A percentile compares a stretch with the other conserved stretches of the same genome.
phyloP scores from a whole-genome alignment of 495 filamentous ascomycete species.

The Letharia columbiana region DNA sequence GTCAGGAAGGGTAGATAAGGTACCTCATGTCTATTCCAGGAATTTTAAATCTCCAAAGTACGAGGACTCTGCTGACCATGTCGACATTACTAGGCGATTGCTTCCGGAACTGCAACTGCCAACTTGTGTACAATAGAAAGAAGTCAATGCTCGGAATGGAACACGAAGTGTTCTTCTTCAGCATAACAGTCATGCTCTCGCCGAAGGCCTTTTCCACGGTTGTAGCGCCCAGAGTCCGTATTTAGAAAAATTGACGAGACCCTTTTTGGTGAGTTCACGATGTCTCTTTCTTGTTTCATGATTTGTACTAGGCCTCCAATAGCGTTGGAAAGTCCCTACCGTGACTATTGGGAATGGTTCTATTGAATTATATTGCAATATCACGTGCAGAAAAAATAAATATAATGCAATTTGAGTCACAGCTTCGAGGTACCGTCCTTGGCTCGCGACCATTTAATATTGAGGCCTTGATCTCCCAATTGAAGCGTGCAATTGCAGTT shows the following conservation, averaged over 20 bases:
- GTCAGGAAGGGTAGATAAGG: constrained; percentile 73
- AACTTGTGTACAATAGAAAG: not conserved
- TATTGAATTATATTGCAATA: not conserved
- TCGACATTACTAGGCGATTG: not conserved
- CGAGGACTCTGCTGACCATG: not conserved
- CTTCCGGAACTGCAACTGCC: not conserved
- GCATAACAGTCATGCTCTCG: not conserved
- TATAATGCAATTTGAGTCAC: not conserved
- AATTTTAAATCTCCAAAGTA: not conserved
- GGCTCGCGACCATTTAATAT: not conserved
- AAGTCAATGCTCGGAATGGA: not conserved
- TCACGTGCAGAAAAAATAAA: not conserved
- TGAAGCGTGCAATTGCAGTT: too few species aligned
- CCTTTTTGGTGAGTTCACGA: not conserved
- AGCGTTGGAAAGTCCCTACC: not conserved
- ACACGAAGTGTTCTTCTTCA: not conserved
- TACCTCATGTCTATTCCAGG: not conserved
- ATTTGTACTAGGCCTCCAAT: not conserved
- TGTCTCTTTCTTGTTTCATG: not conserved
- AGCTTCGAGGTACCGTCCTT: not conserved
- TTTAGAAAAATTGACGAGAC: too few species aligned
- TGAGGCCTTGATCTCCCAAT: not conserved
- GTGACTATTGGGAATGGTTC: too few species aligned
- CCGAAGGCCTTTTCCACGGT: not conserved
- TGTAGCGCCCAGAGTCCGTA: too few species aligned